Evolutionary conservation across 306 rosid genomes (phyloP).

Genomic region (Chamaecrista fasciculata): DNA sequence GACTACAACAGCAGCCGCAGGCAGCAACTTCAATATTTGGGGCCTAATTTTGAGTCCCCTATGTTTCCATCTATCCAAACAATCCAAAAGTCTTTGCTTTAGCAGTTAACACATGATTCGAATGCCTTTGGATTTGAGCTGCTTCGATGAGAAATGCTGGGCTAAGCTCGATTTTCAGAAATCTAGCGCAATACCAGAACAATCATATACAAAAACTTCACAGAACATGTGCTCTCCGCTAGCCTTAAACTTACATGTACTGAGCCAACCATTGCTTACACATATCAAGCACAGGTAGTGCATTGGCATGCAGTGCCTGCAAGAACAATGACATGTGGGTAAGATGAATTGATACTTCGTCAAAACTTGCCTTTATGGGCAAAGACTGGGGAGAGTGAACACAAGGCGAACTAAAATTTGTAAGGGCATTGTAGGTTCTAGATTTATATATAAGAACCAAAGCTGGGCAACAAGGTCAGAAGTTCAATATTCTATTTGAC

Average conservation of each 20-base stretch:
- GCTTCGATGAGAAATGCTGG: slow-evolving; percentile 12
- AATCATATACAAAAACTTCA: slow-evolving; percentile 27
- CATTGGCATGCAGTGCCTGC: slow-evolving; percentile 96
- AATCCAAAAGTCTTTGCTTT: slow-evolving; percentile 11
- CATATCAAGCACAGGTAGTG: slow-evolving; percentile 98
- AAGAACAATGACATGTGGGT: slow-evolving; percentile 30
- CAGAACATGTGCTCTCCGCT: slow-evolving; percentile 4
- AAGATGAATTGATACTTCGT: slow-evolving; percentile 20
- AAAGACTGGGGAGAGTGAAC: too few relatives aligned
- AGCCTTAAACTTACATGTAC: slow-evolving; percentile 63
- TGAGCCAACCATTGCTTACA: slow-evolving; percentile 99
- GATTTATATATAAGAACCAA: background rate
- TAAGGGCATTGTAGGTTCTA: background rate
- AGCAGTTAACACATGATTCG: background rate
- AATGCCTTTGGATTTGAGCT: slow-evolving; percentile 13
- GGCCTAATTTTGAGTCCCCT: slow-evolving; percentile 11
- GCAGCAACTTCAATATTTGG: slow-evolving; percentile 14
- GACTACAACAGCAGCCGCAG: slow-evolving; percentile 11
- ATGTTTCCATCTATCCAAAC: slow-evolving; percentile 24
- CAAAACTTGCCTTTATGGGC: slow-evolving; percentile 7
- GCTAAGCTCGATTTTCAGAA: slow-evolving; percentile 23
- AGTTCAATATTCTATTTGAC: slow-evolving; percentile 18
- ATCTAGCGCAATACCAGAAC: slow-evolving; percentile 16
- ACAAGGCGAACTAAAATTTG: background rate
- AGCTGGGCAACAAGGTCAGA: background rate